Evolutionary conservation across 139 green algal species (phyloP).

Genomic region (Coccomyxa sp.): DNA sequence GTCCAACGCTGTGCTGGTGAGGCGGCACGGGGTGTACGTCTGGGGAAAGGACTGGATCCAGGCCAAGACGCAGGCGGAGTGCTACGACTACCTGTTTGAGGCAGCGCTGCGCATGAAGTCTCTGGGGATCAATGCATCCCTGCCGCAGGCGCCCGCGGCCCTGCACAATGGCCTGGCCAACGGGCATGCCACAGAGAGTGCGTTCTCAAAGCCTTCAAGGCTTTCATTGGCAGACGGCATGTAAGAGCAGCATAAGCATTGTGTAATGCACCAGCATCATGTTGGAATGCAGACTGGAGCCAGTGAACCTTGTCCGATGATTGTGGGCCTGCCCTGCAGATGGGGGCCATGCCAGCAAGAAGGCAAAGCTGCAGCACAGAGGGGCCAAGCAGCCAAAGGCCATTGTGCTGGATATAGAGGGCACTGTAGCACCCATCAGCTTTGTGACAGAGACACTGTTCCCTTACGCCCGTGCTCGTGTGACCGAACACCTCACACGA

Average conservation of each 20-base stretch:
- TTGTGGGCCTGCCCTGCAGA: slow-evolving; percentile 9
- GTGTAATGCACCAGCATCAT: neutral
- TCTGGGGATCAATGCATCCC: slow-evolving; percentile 69
- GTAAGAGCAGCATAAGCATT: too few species aligned
- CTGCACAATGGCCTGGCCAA: slow-evolving; percentile 8
- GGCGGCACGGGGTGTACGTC: slow-evolving; percentile 81
- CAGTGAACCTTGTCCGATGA: neutral
- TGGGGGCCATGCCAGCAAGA: slow-evolving; percentile 16
- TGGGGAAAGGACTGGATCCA: slow-evolving; percentile 82
- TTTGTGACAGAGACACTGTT: slow-evolving; percentile 89
- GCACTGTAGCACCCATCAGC: slow-evolving; percentile 87
- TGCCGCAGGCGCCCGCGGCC: slow-evolving; percentile 24
- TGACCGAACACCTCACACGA: slow-evolving; percentile 51
- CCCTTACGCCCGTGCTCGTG: slow-evolving; percentile 60
- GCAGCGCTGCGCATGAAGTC: slow-evolving; percentile 70
- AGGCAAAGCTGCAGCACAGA: neutral
- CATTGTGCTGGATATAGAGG: slow-evolving; percentile 95
- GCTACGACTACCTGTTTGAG: slow-evolving; percentile 97
- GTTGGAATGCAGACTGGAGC: neutral
- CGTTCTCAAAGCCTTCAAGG: neutral
- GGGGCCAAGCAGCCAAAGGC: slow-evolving; percentile 17
- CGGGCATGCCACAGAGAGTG: neutral
- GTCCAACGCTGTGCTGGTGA: slow-evolving; percentile 80
- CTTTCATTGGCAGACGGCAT: too few species aligned
- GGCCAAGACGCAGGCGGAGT: slow-evolving; percentile 79